Percentiles rank a stretch among this genome's conserved stretches.
Evolutionary conservation across 2,329 filamentous ascomycete species (phyloP).

Genomic region (Lasiodiplodia gonubiensis): DNA sequence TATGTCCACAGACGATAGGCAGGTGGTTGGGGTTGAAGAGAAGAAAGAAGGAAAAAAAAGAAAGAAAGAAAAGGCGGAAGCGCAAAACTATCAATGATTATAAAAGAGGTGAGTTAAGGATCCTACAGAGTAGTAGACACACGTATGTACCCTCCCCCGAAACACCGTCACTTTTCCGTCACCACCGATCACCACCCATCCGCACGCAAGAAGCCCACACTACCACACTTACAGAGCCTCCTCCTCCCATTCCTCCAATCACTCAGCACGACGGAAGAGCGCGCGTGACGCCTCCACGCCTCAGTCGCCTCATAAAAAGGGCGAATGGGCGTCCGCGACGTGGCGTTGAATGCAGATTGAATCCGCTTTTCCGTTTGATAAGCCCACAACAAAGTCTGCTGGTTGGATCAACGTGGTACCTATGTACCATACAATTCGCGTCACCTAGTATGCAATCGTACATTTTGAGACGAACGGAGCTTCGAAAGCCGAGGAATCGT

Average conservation of each 20-base stretch:
- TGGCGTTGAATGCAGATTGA: background rate
- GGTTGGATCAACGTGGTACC: constrained; percentile 18
- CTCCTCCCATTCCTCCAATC: background rate
- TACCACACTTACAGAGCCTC: background rate
- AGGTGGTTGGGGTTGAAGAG: no score
- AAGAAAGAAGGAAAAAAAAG: background rate
- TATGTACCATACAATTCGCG: background rate
- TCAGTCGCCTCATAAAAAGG: background rate
- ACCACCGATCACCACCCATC: background rate
- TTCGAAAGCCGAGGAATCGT: background rate
- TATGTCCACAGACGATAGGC: no score
- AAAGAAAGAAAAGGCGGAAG: background rate
- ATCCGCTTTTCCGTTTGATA: background rate
- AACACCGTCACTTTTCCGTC: background rate
- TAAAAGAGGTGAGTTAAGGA: background rate
- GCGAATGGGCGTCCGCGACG: constrained; percentile 3
- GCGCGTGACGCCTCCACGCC: background rate
- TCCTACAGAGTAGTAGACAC: background rate
- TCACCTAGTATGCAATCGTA: background rate
- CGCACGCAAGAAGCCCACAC: background rate
- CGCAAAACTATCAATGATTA: no score
- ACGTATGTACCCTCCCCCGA: background rate
- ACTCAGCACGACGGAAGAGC: background rate
- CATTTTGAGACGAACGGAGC: background rate
- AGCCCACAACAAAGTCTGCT: background rate